These are phyloP conservation scores for Trichoderma pleuroti DNA, from an alignment of 2,329 filamentous ascomycete genomes.

Conservation along the genomic window DNA sequence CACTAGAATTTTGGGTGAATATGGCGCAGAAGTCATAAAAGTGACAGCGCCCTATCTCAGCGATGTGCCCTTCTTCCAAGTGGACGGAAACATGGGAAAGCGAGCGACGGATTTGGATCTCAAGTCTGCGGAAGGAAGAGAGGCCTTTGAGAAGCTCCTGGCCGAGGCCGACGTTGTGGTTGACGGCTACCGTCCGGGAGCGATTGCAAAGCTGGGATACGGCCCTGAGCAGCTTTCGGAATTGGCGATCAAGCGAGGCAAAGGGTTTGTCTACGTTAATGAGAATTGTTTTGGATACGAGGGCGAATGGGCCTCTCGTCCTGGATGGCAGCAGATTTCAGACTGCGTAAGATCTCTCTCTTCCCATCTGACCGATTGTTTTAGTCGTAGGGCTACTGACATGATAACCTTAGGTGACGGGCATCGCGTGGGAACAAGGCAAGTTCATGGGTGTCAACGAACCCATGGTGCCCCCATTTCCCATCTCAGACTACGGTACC, in stretches of 20 bases:
- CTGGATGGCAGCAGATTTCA: slow-evolving; percentile 71
- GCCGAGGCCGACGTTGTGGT: slow-evolving; percentile 60
- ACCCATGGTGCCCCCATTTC: slow-evolving; percentile 63
- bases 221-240: slow-evolving; percentile 52
- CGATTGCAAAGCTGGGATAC: slow-evolving; percentile 61
- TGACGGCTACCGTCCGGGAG: slow-evolving; percentile 67
- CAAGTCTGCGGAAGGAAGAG: slow-evolving; percentile 50
- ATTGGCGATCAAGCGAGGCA: slow-evolving; percentile 51
- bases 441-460: slow-evolving; percentile 58
- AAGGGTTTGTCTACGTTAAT: slow-evolving; percentile 64
- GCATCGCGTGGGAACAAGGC: slow-evolving; percentile 61
- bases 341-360: slow-evolving; percentile 47
- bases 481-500: slow-evolving; percentile 65
- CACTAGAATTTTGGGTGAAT: slow-evolving; percentile 67
- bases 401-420: slow-evolving; percentile 42
- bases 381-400: not conserved
- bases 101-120: slow-evolving; percentile 62
- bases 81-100: slow-evolving; percentile 70
- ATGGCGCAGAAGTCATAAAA: slow-evolving; percentile 71
- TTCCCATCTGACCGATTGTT: not conserved
- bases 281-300: slow-evolving; percentile 68
- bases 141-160: slow-evolving; percentile 56
- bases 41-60: slow-evolving; percentile 65
- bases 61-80: slow-evolving; percentile 69
- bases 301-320: slow-evolving; percentile 57